Evolutionary conservation across 2,329 filamentous ascomycete genomes (phyloP), one percentile per base, ranked within the genome.

Genomic region (Aspergillus unguis): DNA sequence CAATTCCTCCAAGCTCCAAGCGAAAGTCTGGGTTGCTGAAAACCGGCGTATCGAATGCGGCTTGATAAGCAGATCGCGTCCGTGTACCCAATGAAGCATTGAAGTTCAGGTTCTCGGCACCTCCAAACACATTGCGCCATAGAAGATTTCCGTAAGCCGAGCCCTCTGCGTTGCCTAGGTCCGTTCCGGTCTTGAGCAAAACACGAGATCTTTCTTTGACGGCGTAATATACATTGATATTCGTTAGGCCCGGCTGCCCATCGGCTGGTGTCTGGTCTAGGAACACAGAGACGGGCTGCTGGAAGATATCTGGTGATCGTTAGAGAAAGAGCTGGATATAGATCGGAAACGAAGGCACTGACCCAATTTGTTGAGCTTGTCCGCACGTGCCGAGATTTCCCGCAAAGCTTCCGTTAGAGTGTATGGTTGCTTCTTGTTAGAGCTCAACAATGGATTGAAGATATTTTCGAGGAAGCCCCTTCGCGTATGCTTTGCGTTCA

Each of bases 61-160:
- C 90, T 58, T 90, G 92, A 74, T 97, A 97, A 27, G 92, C 88
- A 2, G 91, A 96, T 44, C 91, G 82, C 28, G 94, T 97, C 41
- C 94, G 83, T 5, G 92, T 97, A 52, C 94, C 94, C 26, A 92
- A 77, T 31, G 90, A 92, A 44, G 90, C 92, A 65, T 96, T 92
- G 54, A 95, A 77, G 48, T 89, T 90, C 57, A 99, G 75, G 52
- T 87, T 88, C 76, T 99, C 94, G 26, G 92, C 94, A 36, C 94
- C 94, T 47, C 94, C 94, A 68, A 99, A 90, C 54, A 99, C 81
- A 73, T 99, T 99, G 61, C 94, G 86, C 78, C 91, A 86, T 47
- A 92, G 80, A 41, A 91, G 80, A 61, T 94, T 92, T 60, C 89
- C 86, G 67, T 95, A 97, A 3, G 92, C 92, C 6, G 92, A 95